Percentiles rank a stretch among this genome's conserved stretches.
Evolutionary conservation across 192 early-diverging fungal species (phyloP).

Genomic region (Dissophora ornata): DNA sequence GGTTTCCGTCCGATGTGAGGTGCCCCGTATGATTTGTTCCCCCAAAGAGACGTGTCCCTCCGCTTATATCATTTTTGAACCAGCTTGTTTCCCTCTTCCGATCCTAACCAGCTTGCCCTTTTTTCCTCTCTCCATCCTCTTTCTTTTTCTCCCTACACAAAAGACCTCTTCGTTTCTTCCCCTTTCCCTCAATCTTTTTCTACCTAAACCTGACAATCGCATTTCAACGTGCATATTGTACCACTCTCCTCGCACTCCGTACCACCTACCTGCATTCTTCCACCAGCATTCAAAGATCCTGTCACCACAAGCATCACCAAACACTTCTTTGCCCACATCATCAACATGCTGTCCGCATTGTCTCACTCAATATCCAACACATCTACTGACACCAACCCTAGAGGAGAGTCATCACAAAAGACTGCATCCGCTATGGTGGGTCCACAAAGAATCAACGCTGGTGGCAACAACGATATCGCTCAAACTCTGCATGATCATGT

Average conservation of each 20-base stretch:
- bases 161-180: neutral
- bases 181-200: neutral
- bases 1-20: neutral
- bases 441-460: neutral
- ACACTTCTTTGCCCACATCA: too few species aligned
- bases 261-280: neutral
- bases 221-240: too few species aligned
- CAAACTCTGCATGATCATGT: neutral
- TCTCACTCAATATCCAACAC: constrained; percentile 29
- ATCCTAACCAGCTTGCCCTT: constrained; percentile 15
- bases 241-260: neutral
- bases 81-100: constrained; percentile 2
- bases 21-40: neutral
- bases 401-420: constrained; percentile 4
- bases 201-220: neutral
- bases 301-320: too few species aligned
- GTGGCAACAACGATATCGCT: neutral
- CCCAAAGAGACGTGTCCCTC: neutral
- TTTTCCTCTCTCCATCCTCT: neutral
- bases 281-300: constrained; percentile 7
- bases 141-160: neutral
- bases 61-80: neutral
- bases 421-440: neutral
- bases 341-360: constrained; percentile 29
- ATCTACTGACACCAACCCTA: constrained; percentile 3